Evolutionary conservation across 306 rosid genomes (phyloP), one percentile per base, ranked within the genome.

Genomic region (Cucurbita pepo): DNA sequence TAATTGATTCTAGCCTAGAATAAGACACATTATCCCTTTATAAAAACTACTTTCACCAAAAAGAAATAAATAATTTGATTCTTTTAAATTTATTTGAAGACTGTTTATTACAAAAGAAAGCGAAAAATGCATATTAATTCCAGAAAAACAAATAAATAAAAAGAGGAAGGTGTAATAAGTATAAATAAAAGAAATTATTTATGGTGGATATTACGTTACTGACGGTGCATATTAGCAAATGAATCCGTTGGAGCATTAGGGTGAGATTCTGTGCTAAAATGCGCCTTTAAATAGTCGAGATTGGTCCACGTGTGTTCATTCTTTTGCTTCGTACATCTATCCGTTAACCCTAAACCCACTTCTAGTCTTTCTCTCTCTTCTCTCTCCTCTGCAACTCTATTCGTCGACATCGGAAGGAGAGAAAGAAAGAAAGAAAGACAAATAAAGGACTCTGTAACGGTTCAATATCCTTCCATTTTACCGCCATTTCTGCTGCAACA

Each of bases 261-360:
- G n/a, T 10, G 56, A 45, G 13, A 44, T 19, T 65, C 54, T 37
- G 43, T 14, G 21, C 21, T 67, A 3, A 13, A 67, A 67, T 44
- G 55, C 72, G 10, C 71, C 18, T 47, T 67, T 0, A 47, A 66
- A 13, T 37, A 8, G 56, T 22, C 56, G 71, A 8, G 77, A 89
- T 84, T 78, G 11, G 43, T 78, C 85, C 97, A 93, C 97, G 96
- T 88, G 96, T 82, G 88, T 48, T 1, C 41, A 55, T 80, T 78
- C 82, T 84, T 81, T 82, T 72, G 81, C 88, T 82, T 77, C 83
- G 70, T 76, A 72, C 86, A 83, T 85, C 87, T 83, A 84, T 87
- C 96, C 97, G 97, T 90, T 92, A 82, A 65, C 87, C 86, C 86
- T 82, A 62, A 64, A 41, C 67, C 60, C 58, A 56, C 52, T 59